phyloP scores from a whole-genome alignment of 169 alveolate species.

The Plasmodium inui region DNA sequence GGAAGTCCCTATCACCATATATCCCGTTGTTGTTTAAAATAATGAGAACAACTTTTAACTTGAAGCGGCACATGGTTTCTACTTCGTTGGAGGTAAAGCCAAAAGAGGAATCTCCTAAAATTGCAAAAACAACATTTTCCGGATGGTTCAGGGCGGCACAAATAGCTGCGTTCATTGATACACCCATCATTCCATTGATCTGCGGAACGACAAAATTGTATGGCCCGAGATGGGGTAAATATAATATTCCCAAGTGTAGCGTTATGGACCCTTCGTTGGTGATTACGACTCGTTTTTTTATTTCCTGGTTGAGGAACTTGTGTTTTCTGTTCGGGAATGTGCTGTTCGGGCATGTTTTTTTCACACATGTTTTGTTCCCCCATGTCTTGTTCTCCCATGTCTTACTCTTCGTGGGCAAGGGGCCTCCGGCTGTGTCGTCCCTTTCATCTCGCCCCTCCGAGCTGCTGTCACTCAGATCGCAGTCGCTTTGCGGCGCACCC shows the following conservation, averaged over 20 bases:
- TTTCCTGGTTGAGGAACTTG: conserved; percentile 20
- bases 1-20: conserved; percentile 56
- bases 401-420: neutral
- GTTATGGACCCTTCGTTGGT: conserved; percentile 72
- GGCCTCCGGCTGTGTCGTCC: neutral
- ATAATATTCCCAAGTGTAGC: conserved; percentile 41
- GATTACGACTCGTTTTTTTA: conserved; percentile 31
- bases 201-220: conserved; percentile 55
- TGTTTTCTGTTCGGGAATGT: neutral
- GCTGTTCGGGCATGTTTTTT: too few relatives aligned
- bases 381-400: neutral
- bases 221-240: conserved; percentile 65
- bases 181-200: conserved; percentile 73
- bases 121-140: conserved; percentile 21
- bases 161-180: conserved; percentile 69
- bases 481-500: conserved; percentile 16
- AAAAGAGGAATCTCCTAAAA: conserved; percentile 74
- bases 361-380: too few relatives aligned
- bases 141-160: conserved; percentile 36
- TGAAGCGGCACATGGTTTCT: conserved; percentile 54
- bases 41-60: conserved; percentile 41
- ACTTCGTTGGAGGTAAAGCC: conserved; percentile 72
- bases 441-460: neutral
- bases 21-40: conserved; percentile 70
- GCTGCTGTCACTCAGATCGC: conserved; percentile 40